Evolutionary conservation across 352 stramenopile genomes (phyloP).

Genomic region (Phytophthora ramorum): DNA sequence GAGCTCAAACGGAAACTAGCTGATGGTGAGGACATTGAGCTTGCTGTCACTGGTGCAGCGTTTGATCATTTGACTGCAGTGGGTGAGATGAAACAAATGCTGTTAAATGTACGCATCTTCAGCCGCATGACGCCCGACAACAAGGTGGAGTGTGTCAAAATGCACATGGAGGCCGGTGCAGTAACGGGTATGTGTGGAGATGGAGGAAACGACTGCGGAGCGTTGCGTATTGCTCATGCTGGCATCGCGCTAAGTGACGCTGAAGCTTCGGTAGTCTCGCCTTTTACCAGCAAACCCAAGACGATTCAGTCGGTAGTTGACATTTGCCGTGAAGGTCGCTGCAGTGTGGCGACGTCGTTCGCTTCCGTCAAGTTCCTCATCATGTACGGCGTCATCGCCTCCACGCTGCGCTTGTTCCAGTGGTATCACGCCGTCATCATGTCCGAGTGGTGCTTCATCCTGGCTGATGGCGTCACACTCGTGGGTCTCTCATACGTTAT

Average conservation of each 20-base stretch:
- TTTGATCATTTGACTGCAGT: slow-evolving; percentile 40
- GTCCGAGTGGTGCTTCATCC: slow-evolving; percentile 73
- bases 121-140: slow-evolving; percentile 53
- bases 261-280: slow-evolving; percentile 80
- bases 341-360: slow-evolving; percentile 84
- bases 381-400: slow-evolving; percentile 84
- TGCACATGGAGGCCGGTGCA: slow-evolving; percentile 46
- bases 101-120: slow-evolving; percentile 56
- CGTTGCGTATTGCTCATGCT: slow-evolving; percentile 77
- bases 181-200: slow-evolving; percentile 64
- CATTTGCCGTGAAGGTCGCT: slow-evolving; percentile 83
- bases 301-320: slow-evolving; percentile 79
- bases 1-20: slow-evolving; percentile 12
- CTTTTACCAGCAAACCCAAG: slow-evolving; percentile 88
- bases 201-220: slow-evolving; percentile 86
- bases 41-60: slow-evolving; percentile 49
- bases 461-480: slow-evolving; percentile 66
- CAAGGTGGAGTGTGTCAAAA: slow-evolving; percentile 49
- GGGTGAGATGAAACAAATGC: slow-evolving; percentile 40
- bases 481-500: slow-evolving; percentile 75
- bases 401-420: slow-evolving; percentile 64
- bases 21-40: slow-evolving; percentile 37
- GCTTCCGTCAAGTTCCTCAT: slow-evolving; percentile 87
- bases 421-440: slow-evolving; percentile 78
- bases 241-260: slow-evolving; percentile 80